Evolutionary conservation across 805 yeast species (phyloP).

Genomic region (Kregervanrija fluxuum): DNA sequence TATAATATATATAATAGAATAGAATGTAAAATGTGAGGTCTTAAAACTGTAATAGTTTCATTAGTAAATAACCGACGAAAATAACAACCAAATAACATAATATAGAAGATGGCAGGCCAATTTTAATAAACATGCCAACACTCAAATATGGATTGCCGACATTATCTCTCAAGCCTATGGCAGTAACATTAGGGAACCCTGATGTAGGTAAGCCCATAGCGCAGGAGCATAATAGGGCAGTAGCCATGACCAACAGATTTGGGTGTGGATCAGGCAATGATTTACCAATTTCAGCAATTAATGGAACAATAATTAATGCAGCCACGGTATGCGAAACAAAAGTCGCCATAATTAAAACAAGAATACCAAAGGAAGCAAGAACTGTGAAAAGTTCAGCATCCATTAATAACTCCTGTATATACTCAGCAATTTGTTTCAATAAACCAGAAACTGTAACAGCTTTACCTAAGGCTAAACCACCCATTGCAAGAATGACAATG

Average conservation of each 20-base stretch:
- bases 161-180: conserved; percentile 89
- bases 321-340: conserved; percentile 97
- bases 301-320: conserved; percentile 85
- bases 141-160: conserved; percentile 85
- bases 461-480: conserved; percentile 92
- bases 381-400: conserved; percentile 68
- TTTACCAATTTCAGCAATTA: conserved; percentile 85
- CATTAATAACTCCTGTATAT: conserved; percentile 59
- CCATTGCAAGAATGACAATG: conserved; percentile 93
- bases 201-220: conserved; percentile 98
- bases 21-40: background rate
- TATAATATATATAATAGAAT: background rate
- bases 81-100: conserved; percentile 67
- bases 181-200: conserved; percentile 97
- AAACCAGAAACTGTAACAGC: conserved; percentile 91
- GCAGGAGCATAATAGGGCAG: conserved; percentile 71
- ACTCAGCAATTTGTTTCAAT: conserved; percentile 65
- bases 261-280: conserved; percentile 76
- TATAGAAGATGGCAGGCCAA: conserved; percentile 86
- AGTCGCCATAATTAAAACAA: conserved; percentile 81
- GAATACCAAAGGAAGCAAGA: conserved; percentile 69
- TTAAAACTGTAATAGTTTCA: conserved; percentile 51
- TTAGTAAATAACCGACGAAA: conserved; percentile 70
- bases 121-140: conserved; percentile 76
- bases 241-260: conserved; percentile 61